Conservation (phyloP, 2,329 filamentous ascomycete genomes). For the Botryotinia globosa region DNA sequence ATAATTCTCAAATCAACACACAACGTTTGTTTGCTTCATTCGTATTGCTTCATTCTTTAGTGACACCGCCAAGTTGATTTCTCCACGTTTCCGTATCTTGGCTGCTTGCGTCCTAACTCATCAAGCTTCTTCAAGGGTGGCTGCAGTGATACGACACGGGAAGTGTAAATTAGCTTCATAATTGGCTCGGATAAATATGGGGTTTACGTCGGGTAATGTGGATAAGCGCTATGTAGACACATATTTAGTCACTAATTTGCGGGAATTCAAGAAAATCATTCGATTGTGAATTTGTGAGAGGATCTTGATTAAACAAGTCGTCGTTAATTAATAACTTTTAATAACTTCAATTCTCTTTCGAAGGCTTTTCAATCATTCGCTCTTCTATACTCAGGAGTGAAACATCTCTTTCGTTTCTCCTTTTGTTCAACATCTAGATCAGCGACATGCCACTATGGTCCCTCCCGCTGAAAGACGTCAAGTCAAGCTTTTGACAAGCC, state of each 20-base stretch:
- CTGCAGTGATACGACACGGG: not conserved
- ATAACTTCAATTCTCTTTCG: not conserved
- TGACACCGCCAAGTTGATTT: conserved; percentile 2
- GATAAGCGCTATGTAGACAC: not conserved
- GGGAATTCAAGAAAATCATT: not conserved
- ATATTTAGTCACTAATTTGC: not conserved
- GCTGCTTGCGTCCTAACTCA: not conserved
- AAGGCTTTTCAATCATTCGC: not conserved
- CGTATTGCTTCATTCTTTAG: not conserved
- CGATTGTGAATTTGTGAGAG: not conserved
- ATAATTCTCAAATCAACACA: not conserved
- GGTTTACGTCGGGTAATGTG: not conserved
- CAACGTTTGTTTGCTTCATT: not conserved
- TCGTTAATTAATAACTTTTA: not conserved
- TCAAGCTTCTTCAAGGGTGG: not conserved
- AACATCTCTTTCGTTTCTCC: not conserved
- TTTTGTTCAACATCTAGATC: not conserved
- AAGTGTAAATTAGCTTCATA: not conserved
- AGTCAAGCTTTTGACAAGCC: conserved; percentile 19
- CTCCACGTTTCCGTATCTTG: conserved; percentile 10
- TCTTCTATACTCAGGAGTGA: not conserved
- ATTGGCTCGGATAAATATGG: not conserved
- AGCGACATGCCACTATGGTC: not conserved
- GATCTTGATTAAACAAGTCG: not conserved
- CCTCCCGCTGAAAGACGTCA: not conserved